Base-by-base conservation (phyloP, 805 yeast genomes). In the Kuraishia cidri region DNA sequence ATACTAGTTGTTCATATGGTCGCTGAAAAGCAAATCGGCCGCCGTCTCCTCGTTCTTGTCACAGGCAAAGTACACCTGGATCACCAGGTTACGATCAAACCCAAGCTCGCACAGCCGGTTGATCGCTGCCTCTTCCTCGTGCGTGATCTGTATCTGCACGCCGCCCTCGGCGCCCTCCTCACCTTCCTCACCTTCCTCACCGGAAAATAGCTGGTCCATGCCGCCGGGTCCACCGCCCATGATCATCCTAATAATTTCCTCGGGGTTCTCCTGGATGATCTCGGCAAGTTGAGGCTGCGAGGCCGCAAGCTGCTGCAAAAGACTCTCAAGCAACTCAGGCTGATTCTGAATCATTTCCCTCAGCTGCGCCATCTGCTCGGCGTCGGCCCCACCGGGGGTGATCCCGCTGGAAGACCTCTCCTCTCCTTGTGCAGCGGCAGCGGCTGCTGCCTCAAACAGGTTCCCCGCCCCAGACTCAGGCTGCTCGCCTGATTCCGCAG, bases 1-100 rank as follows among this genome's bases (percentile, higher is more conserved):
- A n/a, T 13, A 29, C 24, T 24, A 25, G 21, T 38, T 47, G 24
- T 53, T 59, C 32, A 60, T 58, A 37, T 70, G 72, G 39, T 72
- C 79, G 49, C 69, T 71, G 50, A 92, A 83, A 46, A 92, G 66
- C 50, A 86, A 74, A 62, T 92, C 92, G 15, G 97, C 98, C 27
- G 98, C 87, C 48, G 85, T 72, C 64, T 90, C 96, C 63, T 92
- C 98, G 59, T 92, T 86, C 62, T 87, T 90, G 50, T 92, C 98
- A 59, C 98, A 92, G 26, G 97, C 97, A 69, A 92, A 79, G 62
- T 85, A 92, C 20, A 94, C 95, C 63, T 88, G 95, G 39, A 87
- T 75, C 29, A 84, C 98, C 36, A 81, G 64, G 44, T 79, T 70
- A 44, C 95, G 73, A 44, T 86, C 95, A 48, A 92, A 92, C 0